Conservation (phyloP, 164 flowering plant genomes). For the Houttuynia cordata region DNA sequence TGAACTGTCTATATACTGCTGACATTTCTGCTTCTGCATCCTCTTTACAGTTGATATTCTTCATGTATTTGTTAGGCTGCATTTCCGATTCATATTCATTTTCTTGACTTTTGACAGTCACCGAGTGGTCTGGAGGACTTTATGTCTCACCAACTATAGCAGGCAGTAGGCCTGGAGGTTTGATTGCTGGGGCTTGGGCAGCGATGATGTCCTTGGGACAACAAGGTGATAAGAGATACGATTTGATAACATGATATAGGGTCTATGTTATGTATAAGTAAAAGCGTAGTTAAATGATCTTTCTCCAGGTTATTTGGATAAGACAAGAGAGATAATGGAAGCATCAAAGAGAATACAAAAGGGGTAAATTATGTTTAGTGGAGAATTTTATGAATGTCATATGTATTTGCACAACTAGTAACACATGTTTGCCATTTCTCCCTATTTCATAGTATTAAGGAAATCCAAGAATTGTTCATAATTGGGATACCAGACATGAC, state of each 20-base stretch:
- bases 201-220: conserved; percentile 80
- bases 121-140: conserved; percentile 97
- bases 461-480: conserved; percentile 61
- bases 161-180: conserved; percentile 92
- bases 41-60: too few species aligned
- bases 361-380: conserved; percentile 33
- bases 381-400: background rate
- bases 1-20: too few species aligned
- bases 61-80: background rate
- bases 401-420: background rate
- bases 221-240: conserved; percentile 44
- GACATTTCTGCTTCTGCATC: too few species aligned
- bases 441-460: conserved; percentile 39
- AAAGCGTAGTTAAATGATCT: background rate
- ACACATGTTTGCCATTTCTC: background rate
- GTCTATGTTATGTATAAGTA: background rate
- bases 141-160: conserved; percentile 94
- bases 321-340: conserved; percentile 75
- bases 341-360: conserved; percentile 61
- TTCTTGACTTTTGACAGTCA: conserved; percentile 35
- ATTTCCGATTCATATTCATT: background rate
- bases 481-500: conserved; percentile 97
- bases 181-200: conserved; percentile 98
- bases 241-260: too few species aligned
- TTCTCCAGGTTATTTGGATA: conserved; percentile 64